Conservation (phyloP, 495 filamentous ascomycete genomes). For the Filosporella fistucella region DNA sequence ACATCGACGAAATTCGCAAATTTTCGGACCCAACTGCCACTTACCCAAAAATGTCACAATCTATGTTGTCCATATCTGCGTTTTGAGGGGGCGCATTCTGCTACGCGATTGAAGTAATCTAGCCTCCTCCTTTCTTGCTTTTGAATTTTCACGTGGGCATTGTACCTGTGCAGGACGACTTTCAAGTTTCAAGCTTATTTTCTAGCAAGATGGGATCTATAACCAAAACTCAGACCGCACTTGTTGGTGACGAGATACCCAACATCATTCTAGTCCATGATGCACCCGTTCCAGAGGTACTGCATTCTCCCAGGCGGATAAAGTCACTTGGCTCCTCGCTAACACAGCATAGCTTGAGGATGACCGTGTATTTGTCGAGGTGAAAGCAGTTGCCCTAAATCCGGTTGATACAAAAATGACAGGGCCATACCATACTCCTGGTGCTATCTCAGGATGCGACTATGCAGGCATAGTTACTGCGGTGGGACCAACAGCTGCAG, state of each 20-base stretch:
- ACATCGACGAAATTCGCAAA: neutral
- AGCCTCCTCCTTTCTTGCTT: neutral
- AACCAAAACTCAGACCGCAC: conserved; percentile 3
- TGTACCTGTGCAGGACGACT: no score
- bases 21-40: no score
- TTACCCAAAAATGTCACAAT: neutral
- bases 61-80: neutral
- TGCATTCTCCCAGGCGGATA: no score
- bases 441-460: conserved; percentile 37
- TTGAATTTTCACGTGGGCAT: neutral
- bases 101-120: neutral
- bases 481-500: conserved; percentile 27
- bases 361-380: conserved; percentile 33
- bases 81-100: neutral
- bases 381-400: conserved; percentile 40
- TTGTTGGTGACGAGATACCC: neutral
- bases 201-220: neutral
- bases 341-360: neutral
- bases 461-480: conserved; percentile 39
- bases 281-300: neutral
- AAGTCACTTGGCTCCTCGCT: no score
- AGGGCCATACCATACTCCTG: conserved; percentile 26
- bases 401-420: conserved; percentile 33
- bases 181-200: neutral
- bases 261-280: neutral